A percentile compares a stretch with the other conserved stretches of the same genome.
Evolutionary conservation across 331 rosid genomes (phyloP).

Genomic region (Erythrophleum ivorense): DNA sequence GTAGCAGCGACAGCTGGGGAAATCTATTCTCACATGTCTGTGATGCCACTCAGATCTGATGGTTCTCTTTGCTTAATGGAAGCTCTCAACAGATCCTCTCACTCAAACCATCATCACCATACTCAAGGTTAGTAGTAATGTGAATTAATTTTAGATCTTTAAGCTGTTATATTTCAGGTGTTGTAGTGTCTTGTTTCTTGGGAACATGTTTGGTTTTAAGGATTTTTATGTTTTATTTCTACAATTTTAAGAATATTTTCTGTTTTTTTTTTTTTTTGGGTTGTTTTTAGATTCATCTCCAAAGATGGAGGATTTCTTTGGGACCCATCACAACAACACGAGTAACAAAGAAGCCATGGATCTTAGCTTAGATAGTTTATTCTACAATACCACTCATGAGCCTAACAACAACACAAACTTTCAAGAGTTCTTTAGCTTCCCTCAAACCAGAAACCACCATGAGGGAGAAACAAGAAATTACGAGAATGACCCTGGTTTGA

Average conservation of each 20-base stretch:
- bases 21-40: slow-evolving; percentile 57
- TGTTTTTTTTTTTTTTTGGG: too few species aligned
- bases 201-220: too few species aligned
- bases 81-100: slow-evolving; percentile 74
- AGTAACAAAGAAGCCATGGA: slow-evolving; percentile 73
- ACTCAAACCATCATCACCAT: too few species aligned
- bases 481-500: slow-evolving; percentile 22
- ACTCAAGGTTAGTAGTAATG: slow-evolving; percentile 49
- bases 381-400: slow-evolving; percentile 56
- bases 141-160: background rate
- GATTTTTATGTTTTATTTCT: too few species aligned
- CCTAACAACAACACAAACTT: slow-evolving; percentile 40
- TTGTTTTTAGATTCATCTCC: slow-evolving; percentile 60
- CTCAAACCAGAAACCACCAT: slow-evolving; percentile 46
- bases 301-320: slow-evolving; percentile 80
- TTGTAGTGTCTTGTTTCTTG: too few species aligned
- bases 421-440: slow-evolving; percentile 45
- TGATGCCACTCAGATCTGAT: slow-evolving; percentile 88
- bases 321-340: slow-evolving; percentile 76
- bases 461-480: slow-evolving; percentile 32
- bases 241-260: too few species aligned
- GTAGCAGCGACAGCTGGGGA: too few species aligned
- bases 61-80: slow-evolving; percentile 89
- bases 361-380: slow-evolving; percentile 68
- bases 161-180: background rate